These are phyloP conservation scores for Pythium periplocum DNA, from an alignment of 352 stramenopile species.

Conservation along the genomic window DNA sequence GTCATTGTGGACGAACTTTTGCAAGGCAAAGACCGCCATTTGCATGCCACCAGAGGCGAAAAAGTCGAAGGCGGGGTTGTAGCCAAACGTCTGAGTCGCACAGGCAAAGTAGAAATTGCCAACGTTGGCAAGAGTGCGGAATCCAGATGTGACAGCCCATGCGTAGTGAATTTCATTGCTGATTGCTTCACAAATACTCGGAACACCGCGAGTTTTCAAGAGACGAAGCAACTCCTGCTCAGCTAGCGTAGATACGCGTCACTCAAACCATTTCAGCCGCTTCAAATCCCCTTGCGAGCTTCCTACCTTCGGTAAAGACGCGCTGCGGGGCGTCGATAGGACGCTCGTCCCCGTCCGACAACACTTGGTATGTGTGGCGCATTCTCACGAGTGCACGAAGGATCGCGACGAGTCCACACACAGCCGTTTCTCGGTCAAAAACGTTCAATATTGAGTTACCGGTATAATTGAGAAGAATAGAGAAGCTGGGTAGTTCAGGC, in stretches of 20 bases:
- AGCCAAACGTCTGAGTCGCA: conserved; percentile 51
- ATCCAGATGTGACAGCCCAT: conserved; percentile 64
- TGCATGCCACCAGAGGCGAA: conserved; percentile 59
- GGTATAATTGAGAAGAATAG: too few species aligned
- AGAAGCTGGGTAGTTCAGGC: too few species aligned
- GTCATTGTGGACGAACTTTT: conserved; percentile 75
- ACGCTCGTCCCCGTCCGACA: conserved; percentile 4
- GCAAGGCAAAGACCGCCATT: conserved; percentile 58
- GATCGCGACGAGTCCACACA: too few species aligned
- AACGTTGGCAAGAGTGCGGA: conserved; percentile 58
- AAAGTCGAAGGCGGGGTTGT: conserved; percentile 64
- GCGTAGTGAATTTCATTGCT: conserved; percentile 74
- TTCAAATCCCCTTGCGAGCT: not conserved
- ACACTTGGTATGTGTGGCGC: conserved; percentile 9
- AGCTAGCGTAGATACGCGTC: conserved; percentile 15
- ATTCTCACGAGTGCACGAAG: not conserved
- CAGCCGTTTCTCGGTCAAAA: too few species aligned
- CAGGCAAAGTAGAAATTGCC: conserved; percentile 80
- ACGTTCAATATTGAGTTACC: too few species aligned
- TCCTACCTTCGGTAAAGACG: conserved; percentile 13
- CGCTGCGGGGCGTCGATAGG: conserved; percentile 1
- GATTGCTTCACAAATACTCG: conserved; percentile 65
- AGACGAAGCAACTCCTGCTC: conserved; percentile 61
- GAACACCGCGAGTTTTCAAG: conserved; percentile 55
- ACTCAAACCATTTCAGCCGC: not conserved